Base-by-base conservation (phyloP, 495 filamentous ascomycete species). In the Talaromyces ruber region DNA sequence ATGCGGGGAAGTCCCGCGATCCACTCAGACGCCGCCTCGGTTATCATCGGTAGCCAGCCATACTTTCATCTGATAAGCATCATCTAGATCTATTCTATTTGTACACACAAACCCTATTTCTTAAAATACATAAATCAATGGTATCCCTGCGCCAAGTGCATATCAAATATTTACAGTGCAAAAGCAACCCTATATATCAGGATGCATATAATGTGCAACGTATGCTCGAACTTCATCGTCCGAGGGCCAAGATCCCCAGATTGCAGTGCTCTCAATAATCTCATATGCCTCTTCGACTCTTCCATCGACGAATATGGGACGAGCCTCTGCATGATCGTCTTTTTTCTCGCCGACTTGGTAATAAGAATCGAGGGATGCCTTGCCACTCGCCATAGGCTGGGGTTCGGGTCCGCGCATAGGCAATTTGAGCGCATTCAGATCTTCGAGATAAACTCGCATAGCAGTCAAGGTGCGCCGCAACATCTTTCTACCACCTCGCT, bases 171-270 rank as follows among this genome's bases (percentile, higher is more conserved):
- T 14, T 62, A 34, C 51, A 63, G 22, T 18, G 30, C 30, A 28
- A 34, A 18, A 30, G 1, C 25, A 60, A 29, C 12, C 32, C 34
- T 29, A 25, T 14, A 30, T 37, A 67, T 28, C 64, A 30, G 30
- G 65, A 64, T 21, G 16, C 32, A 9, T 58, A 60, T 32, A 32
- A 60, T 62, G 6, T 47, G 39, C n/a, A 53, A 67, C 50, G 70
- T 86, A 86, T 30, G 70, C 66, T 58, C 72, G 64, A 32, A 85
- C 76, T 60, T 85, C 82, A 53, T 74, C 72, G 57, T 81, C 77
- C 50, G 64, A 76, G 16, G 83, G 81, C 84, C 84, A 86, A 4
- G 74, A 68, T 25, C 73, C 77, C 83, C 81, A 84, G 24, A 71
- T 65, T 6, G 64, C 64, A 12, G 80, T 79, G 37, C 67, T 66